Conservation (phyloP, 441 rosid genomes). For the Croton setiger region DNA sequence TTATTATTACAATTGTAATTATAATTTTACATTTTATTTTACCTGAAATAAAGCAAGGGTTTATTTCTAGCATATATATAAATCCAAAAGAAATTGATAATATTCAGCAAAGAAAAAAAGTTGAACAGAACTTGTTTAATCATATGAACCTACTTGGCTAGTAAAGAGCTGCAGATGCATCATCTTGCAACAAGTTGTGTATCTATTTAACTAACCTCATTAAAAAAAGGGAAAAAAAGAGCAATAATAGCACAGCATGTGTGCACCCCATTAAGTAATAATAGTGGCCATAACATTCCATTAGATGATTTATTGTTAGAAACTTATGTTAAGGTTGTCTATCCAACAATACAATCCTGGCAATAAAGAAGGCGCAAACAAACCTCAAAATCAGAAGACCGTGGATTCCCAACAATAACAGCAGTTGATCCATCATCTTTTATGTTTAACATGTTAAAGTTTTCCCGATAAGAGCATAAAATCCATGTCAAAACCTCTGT, state of each 20-base stretch:
- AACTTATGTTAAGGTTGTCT: not conserved
- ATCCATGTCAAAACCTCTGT: constrained; percentile 82
- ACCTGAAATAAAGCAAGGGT: too few relatives aligned
- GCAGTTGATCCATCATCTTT: constrained; percentile 55
- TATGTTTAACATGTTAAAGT: constrained; percentile 62
- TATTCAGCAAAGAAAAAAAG: not conserved
- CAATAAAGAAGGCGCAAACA: constrained; percentile 6
- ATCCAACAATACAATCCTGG: not conserved
- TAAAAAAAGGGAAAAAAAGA: not conserved
- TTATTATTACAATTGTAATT: too few relatives aligned
- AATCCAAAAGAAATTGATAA: not conserved
- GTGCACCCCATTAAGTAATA: not conserved
- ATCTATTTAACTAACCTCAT: not conserved
- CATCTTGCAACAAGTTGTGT: not conserved
- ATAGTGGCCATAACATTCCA: not conserved
- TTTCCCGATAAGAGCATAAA: constrained; percentile 71
- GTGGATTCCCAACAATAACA: constrained; percentile 76
- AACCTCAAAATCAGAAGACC: constrained; percentile 96
- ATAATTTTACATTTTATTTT: too few relatives aligned
- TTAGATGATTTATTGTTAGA: not conserved
- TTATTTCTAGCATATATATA: not conserved
- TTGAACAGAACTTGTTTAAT: not conserved
- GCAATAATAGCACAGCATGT: not conserved
- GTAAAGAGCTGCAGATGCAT: not conserved
- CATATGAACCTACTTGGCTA: not conserved